Percentiles rank a stretch among this genome's conserved stretches.
Conservation (phyloP, 139 green algal genomes). For the Chlorella ohadii region DNA sequence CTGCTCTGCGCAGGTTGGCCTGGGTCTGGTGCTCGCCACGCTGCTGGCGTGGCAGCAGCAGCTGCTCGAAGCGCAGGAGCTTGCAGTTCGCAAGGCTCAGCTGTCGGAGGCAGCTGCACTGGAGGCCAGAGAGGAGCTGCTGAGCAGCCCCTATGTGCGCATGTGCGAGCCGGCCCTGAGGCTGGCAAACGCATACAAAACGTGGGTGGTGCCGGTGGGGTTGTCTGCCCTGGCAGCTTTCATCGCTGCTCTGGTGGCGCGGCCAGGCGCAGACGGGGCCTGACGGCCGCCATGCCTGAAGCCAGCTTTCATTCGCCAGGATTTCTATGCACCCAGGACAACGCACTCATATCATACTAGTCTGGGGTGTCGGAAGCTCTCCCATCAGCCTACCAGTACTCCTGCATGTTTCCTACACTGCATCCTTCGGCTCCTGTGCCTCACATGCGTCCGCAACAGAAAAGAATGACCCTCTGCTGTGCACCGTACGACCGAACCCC, state of each 20-base stretch:
- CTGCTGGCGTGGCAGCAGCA: slow-evolving; percentile 6
- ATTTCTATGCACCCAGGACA: no score
- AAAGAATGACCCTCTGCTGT: no score
- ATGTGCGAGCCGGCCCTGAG: not conserved
- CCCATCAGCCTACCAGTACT: no score
- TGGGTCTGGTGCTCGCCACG: not conserved
- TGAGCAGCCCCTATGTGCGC: not conserved
- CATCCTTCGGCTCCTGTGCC: no score
- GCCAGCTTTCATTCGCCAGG: no score
- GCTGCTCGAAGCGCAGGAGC: not conserved
- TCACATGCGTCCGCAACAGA: no score
- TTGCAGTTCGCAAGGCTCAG: not conserved
- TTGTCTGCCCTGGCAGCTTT: not conserved
- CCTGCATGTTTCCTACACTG: no score
- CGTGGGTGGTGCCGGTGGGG: not conserved
- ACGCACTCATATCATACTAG: no score
- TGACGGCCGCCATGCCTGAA: no score
- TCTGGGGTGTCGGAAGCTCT: no score
- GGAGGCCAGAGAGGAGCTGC: not conserved
- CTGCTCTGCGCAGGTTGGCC: not conserved
- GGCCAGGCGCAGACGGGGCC: no score
- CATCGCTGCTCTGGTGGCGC: not conserved
- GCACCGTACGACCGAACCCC: no score
- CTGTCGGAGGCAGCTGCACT: not conserved
- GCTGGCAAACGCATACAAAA: not conserved